These are phyloP conservation scores for Erigeron canadensis DNA, from an alignment of 129 eudicot species.

Conservation along the genomic window DNA sequence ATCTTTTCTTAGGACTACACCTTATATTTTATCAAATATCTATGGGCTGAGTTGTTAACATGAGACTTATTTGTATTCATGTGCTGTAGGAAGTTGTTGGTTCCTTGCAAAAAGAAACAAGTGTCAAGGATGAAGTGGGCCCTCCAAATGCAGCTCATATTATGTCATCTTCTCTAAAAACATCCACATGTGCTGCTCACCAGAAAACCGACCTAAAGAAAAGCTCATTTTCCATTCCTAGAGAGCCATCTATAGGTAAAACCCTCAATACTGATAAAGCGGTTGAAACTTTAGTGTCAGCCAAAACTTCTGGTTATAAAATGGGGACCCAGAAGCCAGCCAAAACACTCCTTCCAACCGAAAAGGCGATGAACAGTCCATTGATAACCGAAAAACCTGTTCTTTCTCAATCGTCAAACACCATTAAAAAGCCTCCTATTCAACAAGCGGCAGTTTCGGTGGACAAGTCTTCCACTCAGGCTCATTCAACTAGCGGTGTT, in stretches of 20 bases:
- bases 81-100: conserved; percentile 40
- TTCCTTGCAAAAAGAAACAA: conserved; percentile 41
- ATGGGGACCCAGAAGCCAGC: conserved; percentile 41
- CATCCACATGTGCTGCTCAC: conserved; percentile 29
- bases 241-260: conserved; percentile 44
- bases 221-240: conserved; percentile 28
- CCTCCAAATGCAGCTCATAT: conserved; percentile 26
- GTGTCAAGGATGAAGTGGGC: conserved; percentile 42
- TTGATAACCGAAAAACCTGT: conserved; percentile 47
- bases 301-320: conserved; percentile 38
- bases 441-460: conserved; percentile 67
- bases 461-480: conserved; percentile 42
- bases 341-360: conserved; percentile 36
- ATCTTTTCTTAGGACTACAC: too few species aligned
- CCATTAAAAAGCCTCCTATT: conserved; percentile 35
- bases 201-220: conserved; percentile 32
- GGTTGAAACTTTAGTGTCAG: conserved; percentile 26
- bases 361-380: conserved; percentile 26
- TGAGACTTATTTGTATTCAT: background rate
- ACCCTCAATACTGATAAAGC: conserved; percentile 42
- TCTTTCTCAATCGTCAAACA: conserved; percentile 10
- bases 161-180: conserved; percentile 41
- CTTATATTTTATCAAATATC: too few species aligned
- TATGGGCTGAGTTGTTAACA: too few species aligned
- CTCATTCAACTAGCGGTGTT: conserved; percentile 37